Evolutionary conservation across 495 filamentous ascomycete genomes (phyloP).

Genomic region (Aspergillus mulundensis): DNA sequence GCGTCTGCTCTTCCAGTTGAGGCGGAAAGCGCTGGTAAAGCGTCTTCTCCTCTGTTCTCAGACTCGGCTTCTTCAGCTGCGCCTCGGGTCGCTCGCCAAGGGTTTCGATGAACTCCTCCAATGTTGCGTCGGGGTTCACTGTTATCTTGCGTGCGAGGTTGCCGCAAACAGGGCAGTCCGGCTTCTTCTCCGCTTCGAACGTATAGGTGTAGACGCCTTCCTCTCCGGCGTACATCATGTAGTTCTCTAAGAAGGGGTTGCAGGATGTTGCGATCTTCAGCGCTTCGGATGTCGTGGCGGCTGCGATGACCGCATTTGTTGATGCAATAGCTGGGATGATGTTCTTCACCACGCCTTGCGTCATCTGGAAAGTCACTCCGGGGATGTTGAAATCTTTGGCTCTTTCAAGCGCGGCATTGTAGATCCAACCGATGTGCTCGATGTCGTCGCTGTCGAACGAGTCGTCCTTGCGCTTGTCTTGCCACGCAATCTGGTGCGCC

Average conservation of each 20-base stretch:
- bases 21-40: constrained; percentile 86
- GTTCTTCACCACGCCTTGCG: constrained; percentile 98
- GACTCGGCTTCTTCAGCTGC: constrained; percentile 83
- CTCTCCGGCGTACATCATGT: constrained; percentile 99
- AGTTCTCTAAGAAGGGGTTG: constrained; percentile 84
- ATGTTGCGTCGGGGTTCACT: constrained; percentile 66
- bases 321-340: constrained; percentile 99
- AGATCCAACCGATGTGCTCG: constrained; percentile 96
- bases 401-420: constrained; percentile 74
- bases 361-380: constrained; percentile 93
- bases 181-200: constrained; percentile 85
- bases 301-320: constrained; percentile 95
- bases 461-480: constrained; percentile 51
- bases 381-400: constrained; percentile 85
- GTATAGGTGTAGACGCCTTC: constrained; percentile 95
- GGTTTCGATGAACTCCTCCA: constrained; percentile 82
- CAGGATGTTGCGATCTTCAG: constrained; percentile 84
- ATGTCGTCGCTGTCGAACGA: constrained; percentile 92
- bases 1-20: constrained; percentile 73
- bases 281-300: constrained; percentile 92
- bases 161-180: constrained; percentile 93
- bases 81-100: constrained; percentile 79
- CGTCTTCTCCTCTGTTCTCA: constrained; percentile 75
- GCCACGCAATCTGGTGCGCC: constrained; percentile 89
- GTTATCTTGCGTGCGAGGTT: constrained; percentile 68